Percentiles rank a stretch among this genome's conserved stretches.
These are phyloP conservation scores for Rostrohypoxylon terebratum DNA, from an alignment of 495 filamentous ascomycete species.

Conservation along the genomic window DNA sequence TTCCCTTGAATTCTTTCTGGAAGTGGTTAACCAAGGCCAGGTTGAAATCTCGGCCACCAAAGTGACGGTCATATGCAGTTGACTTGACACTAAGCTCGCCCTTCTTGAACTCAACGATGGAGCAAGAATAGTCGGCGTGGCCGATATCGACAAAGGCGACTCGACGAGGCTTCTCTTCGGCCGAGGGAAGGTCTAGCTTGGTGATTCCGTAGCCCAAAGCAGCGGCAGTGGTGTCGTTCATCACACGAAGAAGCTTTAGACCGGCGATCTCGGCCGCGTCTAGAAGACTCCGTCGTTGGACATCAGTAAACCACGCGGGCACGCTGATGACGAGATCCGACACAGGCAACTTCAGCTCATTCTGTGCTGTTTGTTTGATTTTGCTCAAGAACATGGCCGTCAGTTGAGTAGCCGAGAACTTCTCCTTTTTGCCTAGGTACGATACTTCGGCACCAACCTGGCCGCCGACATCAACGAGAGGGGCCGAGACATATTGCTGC, in stretches of 20 bases:
- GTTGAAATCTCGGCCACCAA: slow-evolving; percentile 98
- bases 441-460: slow-evolving; percentile 94
- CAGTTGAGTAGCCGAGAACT: slow-evolving; percentile 90
- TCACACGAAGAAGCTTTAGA: slow-evolving; percentile 89
- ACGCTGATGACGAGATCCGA: slow-evolving; percentile 94
- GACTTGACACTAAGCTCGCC: slow-evolving; percentile 94
- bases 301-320: slow-evolving; percentile 96
- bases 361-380: slow-evolving; percentile 86
- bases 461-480: slow-evolving; percentile 88
- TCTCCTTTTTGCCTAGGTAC: slow-evolving; percentile 94
- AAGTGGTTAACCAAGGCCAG: slow-evolving; percentile 94
- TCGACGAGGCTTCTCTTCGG: slow-evolving; percentile 92
- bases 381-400: slow-evolving; percentile 96
- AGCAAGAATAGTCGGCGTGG: slow-evolving; percentile 93
- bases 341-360: slow-evolving; percentile 92
- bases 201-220: slow-evolving; percentile 98
- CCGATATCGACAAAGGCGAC: slow-evolving; percentile 97
- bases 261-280: slow-evolving; percentile 96
- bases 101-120: slow-evolving; percentile 96
- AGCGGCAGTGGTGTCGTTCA: slow-evolving; percentile 98
- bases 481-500: slow-evolving; percentile 88
- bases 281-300: slow-evolving; percentile 86
- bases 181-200: slow-evolving; percentile 87
- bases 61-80: slow-evolving; percentile 94
- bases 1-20: slow-evolving; percentile 91